Conservation (phyloP, 2,329 filamentous ascomycete genomes). For the Epicoccum sorghinum region DNA sequence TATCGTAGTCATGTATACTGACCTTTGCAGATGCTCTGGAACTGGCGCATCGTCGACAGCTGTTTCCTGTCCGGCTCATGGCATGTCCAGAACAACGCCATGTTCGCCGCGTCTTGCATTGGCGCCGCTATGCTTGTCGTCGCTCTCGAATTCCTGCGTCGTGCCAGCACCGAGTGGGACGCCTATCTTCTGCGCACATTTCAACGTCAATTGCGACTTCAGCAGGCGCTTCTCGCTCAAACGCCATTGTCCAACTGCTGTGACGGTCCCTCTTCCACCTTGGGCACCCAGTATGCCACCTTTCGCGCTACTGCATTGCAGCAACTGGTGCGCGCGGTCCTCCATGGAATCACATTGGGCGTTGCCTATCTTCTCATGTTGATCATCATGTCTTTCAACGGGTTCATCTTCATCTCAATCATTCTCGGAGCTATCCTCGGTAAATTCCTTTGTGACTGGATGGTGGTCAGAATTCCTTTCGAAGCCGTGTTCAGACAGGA, state of each 20-base stretch:
- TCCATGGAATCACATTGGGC: conserved; percentile 75
- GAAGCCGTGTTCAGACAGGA: conserved; percentile 22
- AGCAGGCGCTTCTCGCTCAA: conserved; percentile 28
- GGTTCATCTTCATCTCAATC: conserved; percentile 80
- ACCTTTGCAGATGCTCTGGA: conserved; percentile 74
- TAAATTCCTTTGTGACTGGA: conserved; percentile 74
- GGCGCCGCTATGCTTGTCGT: conserved; percentile 78
- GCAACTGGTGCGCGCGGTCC: conserved; percentile 68
- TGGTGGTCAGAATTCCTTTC: conserved; percentile 41
- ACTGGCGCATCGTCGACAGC: conserved; percentile 74
- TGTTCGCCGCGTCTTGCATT: conserved; percentile 82
- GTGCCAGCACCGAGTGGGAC: conserved; percentile 75
- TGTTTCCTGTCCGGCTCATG: conserved; percentile 74
- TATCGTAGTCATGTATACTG: background rate
- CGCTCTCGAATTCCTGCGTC: conserved; percentile 73
- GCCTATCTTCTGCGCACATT: conserved; percentile 65
- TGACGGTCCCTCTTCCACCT: conserved; percentile 27
- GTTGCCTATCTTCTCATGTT: conserved; percentile 83
- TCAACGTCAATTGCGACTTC: conserved; percentile 39
- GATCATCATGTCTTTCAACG: conserved; percentile 69
- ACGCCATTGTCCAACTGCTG: conserved; percentile 32
- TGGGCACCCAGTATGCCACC: conserved; percentile 35
- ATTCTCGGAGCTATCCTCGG: conserved; percentile 78
- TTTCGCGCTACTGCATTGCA: conserved; percentile 66
- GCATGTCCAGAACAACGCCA: conserved; percentile 71